These are phyloP conservation scores for Boletellus ananiceps DNA, from an alignment of 768 basidiomycete genomes.

Conservation along the genomic window DNA sequence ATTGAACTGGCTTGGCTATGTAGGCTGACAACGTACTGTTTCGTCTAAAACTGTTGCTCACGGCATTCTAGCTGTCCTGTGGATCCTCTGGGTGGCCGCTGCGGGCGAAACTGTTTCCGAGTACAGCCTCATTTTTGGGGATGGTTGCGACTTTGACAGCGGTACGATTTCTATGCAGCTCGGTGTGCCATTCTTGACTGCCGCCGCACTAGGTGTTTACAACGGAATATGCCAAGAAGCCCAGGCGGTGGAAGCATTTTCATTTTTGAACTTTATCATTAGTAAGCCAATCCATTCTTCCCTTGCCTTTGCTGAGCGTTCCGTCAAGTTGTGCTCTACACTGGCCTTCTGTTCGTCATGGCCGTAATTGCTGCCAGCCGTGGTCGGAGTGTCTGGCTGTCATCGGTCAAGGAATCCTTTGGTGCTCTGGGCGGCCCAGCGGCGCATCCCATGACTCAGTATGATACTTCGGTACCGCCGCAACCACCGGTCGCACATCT, in stretches of 20 bases:
- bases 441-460: conserved; percentile 17
- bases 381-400: conserved; percentile 32
- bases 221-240: conserved; percentile 25
- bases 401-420: conserved; percentile 30
- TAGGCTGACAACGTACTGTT: conserved; percentile 16
- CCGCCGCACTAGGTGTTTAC: conserved; percentile 5
- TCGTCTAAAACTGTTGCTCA: background rate
- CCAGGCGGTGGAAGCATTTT: conserved; percentile 32
- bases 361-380: conserved; percentile 24
- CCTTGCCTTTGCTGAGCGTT: background rate
- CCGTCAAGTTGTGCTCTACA: conserved; percentile 32
- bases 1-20: conserved; percentile 37
- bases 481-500: conserved; percentile 1
- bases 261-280: conserved; percentile 35
- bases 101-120: conserved; percentile 26
- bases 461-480: conserved; percentile 6
- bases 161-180: conserved; percentile 2
- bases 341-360: conserved; percentile 19
- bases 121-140: conserved; percentile 1
- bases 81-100: conserved; percentile 38
- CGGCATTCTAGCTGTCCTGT: conserved; percentile 27
- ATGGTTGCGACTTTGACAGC: conserved; percentile 6
- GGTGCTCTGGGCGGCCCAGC: conserved; percentile 7
- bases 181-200: background rate
- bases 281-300: conserved; percentile 18